Percentiles rank a stretch among this genome's conserved stretches.
These are phyloP conservation scores for Pythium graminicola DNA, from an alignment of 352 stramenopile species.

Conservation along the genomic window DNA sequence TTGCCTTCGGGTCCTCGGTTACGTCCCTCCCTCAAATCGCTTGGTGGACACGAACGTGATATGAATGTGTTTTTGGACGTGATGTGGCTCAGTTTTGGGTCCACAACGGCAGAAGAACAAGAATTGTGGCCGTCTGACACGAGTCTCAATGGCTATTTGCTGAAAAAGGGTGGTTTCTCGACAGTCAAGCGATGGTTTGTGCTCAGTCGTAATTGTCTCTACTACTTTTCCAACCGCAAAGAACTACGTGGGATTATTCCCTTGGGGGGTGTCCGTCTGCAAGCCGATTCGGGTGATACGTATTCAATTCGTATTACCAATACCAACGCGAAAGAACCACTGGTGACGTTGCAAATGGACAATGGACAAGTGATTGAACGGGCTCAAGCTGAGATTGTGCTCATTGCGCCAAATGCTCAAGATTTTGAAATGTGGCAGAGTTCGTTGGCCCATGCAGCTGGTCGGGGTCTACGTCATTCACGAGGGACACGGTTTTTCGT, in stretches of 20 bases:
- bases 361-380: conserved; percentile 75
- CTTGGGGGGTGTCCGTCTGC: conserved; percentile 64
- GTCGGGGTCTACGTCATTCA: conserved; percentile 74
- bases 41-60: conserved; percentile 72
- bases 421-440: conserved; percentile 89
- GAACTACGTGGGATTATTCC: conserved; percentile 83
- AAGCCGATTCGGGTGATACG: conserved; percentile 44
- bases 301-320: conserved; percentile 75
- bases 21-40: conserved; percentile 56
- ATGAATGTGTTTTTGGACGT: conserved; percentile 86
- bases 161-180: conserved; percentile 80
- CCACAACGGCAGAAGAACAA: conserved; percentile 74
- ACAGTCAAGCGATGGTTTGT: conserved; percentile 83
- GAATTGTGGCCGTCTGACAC: conserved; percentile 86
- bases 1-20: conserved; percentile 69
- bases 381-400: conserved; percentile 71
- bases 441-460: conserved; percentile 71
- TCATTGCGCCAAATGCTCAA: conserved; percentile 52
- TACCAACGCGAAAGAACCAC: conserved; percentile 37
- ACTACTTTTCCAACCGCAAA: conserved; percentile 82
- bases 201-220: conserved; percentile 82
- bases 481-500: conserved; percentile 80
- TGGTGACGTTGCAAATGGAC: conserved; percentile 78
- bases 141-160: conserved; percentile 75
- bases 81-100: conserved; percentile 85